Evolutionary conservation across 352 stramenopile species (phyloP).

Genomic region (Pythium apleroticum): DNA sequence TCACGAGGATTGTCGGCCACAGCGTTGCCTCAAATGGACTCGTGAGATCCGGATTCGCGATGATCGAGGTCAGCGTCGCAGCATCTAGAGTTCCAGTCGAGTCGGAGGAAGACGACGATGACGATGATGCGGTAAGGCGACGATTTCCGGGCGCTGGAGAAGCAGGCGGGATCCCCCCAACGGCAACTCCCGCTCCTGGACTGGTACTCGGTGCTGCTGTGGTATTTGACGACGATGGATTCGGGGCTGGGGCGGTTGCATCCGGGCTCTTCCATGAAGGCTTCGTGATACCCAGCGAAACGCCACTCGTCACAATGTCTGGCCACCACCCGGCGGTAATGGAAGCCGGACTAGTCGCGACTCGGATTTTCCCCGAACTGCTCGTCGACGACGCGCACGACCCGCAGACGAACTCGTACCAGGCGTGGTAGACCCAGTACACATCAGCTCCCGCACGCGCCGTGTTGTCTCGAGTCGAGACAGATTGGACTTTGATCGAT

Average conservation of each 20-base stretch:
- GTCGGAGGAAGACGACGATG: neutral
- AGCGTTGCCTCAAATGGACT: slow-evolving; percentile 24
- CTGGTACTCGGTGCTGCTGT: neutral
- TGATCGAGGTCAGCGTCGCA: neutral
- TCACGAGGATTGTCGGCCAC: slow-evolving; percentile 63
- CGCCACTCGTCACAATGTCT: slow-evolving; percentile 52
- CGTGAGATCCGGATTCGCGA: slow-evolving; percentile 7
- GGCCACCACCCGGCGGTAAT: slow-evolving; percentile 64
- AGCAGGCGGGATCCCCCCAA: neutral
- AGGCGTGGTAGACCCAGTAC: slow-evolving; percentile 59
- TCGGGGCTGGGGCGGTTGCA: neutral
- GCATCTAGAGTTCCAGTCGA: neutral
- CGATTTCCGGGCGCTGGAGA: neutral
- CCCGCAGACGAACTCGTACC: slow-evolving; percentile 39
- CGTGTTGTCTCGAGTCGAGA: slow-evolving; percentile 36
- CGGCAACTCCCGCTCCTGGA: neutral
- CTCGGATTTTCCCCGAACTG: neutral
- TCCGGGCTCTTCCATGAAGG: slow-evolving; percentile 14
- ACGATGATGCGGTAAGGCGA: slow-evolving; percentile 2
- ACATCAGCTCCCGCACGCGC: slow-evolving; percentile 46
- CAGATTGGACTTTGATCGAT: slow-evolving; percentile 5
- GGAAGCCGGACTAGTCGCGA: slow-evolving; percentile 42
- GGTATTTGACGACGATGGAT: neutral
- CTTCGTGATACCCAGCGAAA: slow-evolving; percentile 39
- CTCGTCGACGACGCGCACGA: slow-evolving; percentile 27